These are phyloP conservation scores for Gracilaria domingensis DNA, from an alignment of 23 red algal genomes.

Conservation along the genomic window DNA sequence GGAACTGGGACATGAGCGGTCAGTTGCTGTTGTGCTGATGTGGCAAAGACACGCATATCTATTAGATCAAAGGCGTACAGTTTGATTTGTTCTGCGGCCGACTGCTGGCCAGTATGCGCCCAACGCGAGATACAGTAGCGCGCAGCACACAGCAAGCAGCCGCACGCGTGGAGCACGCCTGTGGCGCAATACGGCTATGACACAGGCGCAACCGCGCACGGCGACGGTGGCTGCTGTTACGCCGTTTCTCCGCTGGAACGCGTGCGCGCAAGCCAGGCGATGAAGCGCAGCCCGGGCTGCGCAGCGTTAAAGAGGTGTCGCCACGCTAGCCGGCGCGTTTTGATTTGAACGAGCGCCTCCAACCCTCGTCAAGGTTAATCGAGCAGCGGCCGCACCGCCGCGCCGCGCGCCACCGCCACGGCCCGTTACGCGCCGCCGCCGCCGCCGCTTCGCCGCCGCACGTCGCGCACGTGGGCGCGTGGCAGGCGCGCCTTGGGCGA, in stretches of 20 bases:
- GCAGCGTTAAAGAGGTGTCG: not conserved
- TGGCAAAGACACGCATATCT: not conserved
- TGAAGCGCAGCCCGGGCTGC: not conserved
- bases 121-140: not conserved
- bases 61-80: not conserved
- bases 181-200: too few relatives aligned
- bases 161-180: too few relatives aligned
- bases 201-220: too few relatives aligned
- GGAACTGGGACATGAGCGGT: too few relatives aligned
- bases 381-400: not conserved
- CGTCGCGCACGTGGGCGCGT: not conserved
- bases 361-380: too few relatives aligned
- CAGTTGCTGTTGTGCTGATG: not conserved
- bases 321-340: not conserved
- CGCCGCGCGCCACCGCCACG: not conserved
- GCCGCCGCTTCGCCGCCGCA: too few relatives aligned
- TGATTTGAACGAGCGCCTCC: slow-evolving; percentile 3
- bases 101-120: not conserved
- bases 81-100: not conserved
- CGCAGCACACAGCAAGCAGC: not conserved
- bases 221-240: not conserved
- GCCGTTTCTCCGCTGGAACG: not conserved
- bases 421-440: slow-evolving; percentile 18
- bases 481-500: not conserved
- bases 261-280: too few relatives aligned